Conservation (phyloP, 148 eudicot genomes). For the Vaccinium corymbosum region DNA sequence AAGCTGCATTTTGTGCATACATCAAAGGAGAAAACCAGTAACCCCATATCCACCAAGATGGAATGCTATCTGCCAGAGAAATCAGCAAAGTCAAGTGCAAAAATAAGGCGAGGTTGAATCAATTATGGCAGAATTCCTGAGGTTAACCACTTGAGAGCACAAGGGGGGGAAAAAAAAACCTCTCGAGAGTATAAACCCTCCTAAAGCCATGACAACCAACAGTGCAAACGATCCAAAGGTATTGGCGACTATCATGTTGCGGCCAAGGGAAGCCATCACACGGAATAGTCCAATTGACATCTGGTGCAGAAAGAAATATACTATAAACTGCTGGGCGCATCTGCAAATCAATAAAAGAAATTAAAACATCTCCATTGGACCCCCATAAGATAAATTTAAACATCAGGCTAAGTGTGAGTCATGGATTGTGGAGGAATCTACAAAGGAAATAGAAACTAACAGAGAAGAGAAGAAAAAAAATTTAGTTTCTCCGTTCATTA, state of each 20-base stretch:
- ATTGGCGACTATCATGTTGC: conserved; percentile 87
- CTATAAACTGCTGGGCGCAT: conserved; percentile 60
- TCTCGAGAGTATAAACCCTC: conserved; percentile 90
- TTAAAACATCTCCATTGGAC: neutral
- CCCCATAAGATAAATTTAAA: neutral
- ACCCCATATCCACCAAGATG: conserved; percentile 90
- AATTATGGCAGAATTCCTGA: neutral
- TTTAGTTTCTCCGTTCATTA: neutral
- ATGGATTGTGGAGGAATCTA: neutral
- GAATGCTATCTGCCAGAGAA: conserved; percentile 54
- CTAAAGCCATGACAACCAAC: conserved; percentile 92
- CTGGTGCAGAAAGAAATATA: conserved; percentile 82
- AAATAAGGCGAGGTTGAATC: neutral
- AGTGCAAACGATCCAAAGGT: conserved; percentile 93
- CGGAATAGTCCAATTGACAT: conserved; percentile 91
- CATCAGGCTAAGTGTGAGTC: neutral
- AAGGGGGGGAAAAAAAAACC: conserved; percentile 29
- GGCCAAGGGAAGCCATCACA: conserved; percentile 84
- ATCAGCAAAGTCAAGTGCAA: conserved; percentile 2
- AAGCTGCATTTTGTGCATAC: conserved; percentile 99
- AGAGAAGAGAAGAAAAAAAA: neutral
- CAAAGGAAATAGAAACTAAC: neutral
- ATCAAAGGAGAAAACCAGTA: conserved; percentile 98
- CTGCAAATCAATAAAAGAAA: conserved; percentile 39
- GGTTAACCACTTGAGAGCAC: neutral